Percentiles rank a stretch among this genome's conserved stretches.
phyloP scores from a whole-genome alignment of 1,284 basidiomycete genomes.

The Heterobasidion annosum region DNA sequence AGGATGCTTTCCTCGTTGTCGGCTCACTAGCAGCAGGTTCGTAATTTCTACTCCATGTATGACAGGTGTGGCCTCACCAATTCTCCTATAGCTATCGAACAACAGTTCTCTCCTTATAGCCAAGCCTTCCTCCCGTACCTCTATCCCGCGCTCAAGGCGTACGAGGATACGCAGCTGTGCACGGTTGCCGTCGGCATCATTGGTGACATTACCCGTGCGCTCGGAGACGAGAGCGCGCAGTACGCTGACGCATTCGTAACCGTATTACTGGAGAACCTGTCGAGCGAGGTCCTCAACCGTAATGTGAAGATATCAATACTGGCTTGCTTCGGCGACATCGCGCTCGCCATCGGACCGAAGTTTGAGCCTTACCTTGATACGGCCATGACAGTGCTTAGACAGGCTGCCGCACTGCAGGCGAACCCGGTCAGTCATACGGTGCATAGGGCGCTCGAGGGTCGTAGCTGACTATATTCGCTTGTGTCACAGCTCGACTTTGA shows the following conservation, averaged over 20 bases:
- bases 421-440: conserved; percentile 56
- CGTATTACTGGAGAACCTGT: conserved; percentile 85
- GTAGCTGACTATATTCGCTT: conserved; percentile 3
- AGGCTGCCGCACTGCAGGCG: conserved; percentile 82
- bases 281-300: conserved; percentile 85
- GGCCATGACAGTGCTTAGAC: conserved; percentile 86
- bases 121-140: conserved; percentile 87
- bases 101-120: conserved; percentile 84
- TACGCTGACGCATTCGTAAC: conserved; percentile 89
- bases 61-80: neutral
- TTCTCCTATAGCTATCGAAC: conserved; percentile 59
- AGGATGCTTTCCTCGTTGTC: conserved; percentile 94
- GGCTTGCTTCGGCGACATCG: conserved; percentile 95
- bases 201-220: conserved; percentile 89
- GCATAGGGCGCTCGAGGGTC: conserved; percentile 2
- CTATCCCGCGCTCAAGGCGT: conserved; percentile 82
- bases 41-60: conserved; percentile 10
- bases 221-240: conserved; percentile 76
- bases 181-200: conserved; percentile 94
- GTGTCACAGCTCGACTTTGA: conserved; percentile 70
- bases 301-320: conserved; percentile 96
- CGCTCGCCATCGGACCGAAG: conserved; percentile 79
- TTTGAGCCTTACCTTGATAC: conserved; percentile 90
- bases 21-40: conserved; percentile 77
- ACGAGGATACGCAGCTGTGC: conserved; percentile 95